phyloP scores from a whole-genome alignment of 805 yeast species.

The Zygoascus flipseniorum region DNA sequence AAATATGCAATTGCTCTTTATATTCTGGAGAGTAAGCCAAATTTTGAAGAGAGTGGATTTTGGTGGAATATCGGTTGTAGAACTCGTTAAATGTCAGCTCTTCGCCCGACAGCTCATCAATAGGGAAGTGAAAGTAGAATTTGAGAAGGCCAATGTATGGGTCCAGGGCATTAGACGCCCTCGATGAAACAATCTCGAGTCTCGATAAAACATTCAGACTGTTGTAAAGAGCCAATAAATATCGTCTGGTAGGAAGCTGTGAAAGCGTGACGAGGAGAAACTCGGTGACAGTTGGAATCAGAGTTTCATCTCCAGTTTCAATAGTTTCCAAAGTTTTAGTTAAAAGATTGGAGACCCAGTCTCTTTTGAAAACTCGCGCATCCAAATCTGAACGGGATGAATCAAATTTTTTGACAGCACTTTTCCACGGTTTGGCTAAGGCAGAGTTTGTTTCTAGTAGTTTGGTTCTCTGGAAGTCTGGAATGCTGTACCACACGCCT shows the following conservation, averaged over 20 bases:
- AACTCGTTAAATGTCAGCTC: slow-evolving; percentile 14
- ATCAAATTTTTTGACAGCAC: slow-evolving; percentile 12
- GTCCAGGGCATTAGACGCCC: not conserved
- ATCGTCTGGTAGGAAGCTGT: slow-evolving; percentile 36
- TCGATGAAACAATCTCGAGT: slow-evolving; percentile 1
- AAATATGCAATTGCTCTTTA: slow-evolving; percentile 17
- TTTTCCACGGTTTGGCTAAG: slow-evolving; percentile 21
- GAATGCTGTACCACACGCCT: slow-evolving; percentile 28
- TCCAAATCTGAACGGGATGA: not conserved
- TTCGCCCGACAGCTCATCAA: slow-evolving; percentile 36
- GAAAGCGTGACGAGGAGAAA: slow-evolving; percentile 27
- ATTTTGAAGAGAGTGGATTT: slow-evolving; percentile 21
- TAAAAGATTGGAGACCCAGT: not conserved
- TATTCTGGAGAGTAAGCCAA: slow-evolving; percentile 15
- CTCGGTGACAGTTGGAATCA: not conserved
- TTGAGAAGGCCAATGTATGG: not conserved
- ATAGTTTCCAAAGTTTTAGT: not conserved
- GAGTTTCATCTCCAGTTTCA: not conserved
- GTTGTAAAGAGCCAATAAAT: slow-evolving; percentile 25
- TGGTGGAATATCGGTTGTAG: slow-evolving; percentile 7
- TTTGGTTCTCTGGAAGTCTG: slow-evolving; percentile 11
- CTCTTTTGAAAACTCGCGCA: slow-evolving; percentile 7
- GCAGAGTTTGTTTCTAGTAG: slow-evolving; percentile 16
- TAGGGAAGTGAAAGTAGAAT: slow-evolving; percentile 30
- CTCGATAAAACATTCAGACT: slow-evolving; percentile 22